Percentiles rank a stretch among this genome's conserved stretches.
phyloP scores from a whole-genome alignment of 208 protist genomes.

The Trypanosoma melophagium region DNA sequence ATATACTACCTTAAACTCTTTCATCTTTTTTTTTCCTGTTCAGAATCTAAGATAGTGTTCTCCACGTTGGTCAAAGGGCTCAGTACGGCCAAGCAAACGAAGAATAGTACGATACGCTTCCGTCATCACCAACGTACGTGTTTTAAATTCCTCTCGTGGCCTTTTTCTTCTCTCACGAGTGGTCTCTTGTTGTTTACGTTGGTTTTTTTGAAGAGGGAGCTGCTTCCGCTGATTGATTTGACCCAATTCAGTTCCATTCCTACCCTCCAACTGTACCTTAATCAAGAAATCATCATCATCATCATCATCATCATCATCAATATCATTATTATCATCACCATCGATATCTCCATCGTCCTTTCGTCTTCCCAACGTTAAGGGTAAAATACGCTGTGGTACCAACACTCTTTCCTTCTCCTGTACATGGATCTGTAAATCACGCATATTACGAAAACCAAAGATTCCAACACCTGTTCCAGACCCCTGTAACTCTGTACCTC shows the following conservation, averaged over 20 bases:
- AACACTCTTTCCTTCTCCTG: slow-evolving; percentile 43
- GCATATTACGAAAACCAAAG: slow-evolving; percentile 65
- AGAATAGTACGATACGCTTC: slow-evolving; percentile 62
- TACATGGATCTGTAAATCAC: slow-evolving; percentile 37
- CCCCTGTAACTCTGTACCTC: background rate
- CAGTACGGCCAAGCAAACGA: slow-evolving; percentile 59
- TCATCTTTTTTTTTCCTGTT: background rate
- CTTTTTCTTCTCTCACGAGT: slow-evolving; percentile 4
- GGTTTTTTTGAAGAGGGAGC: background rate
- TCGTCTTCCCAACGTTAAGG: slow-evolving; percentile 34
- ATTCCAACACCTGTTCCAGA: slow-evolving; percentile 45
- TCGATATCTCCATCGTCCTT: slow-evolving; percentile 8
- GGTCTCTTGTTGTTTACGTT: background rate
- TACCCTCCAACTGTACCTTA: slow-evolving; percentile 47
- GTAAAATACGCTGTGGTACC: slow-evolving; percentile 57
- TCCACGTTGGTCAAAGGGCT: slow-evolving; percentile 48
- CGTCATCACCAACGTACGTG: slow-evolving; percentile 36
- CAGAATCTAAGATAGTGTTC: slow-evolving; percentile 80
- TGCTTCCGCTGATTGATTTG: background rate
- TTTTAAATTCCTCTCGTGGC: background rate
- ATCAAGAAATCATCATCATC: slow-evolving; percentile 74
- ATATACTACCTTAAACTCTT: background rate
- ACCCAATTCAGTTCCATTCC: background rate
- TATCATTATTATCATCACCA: slow-evolving; percentile 22
- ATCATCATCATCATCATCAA: slow-evolving; percentile 29